Conservation (phyloP, 495 filamentous ascomycete species). For the Neurospora africana region DNA sequence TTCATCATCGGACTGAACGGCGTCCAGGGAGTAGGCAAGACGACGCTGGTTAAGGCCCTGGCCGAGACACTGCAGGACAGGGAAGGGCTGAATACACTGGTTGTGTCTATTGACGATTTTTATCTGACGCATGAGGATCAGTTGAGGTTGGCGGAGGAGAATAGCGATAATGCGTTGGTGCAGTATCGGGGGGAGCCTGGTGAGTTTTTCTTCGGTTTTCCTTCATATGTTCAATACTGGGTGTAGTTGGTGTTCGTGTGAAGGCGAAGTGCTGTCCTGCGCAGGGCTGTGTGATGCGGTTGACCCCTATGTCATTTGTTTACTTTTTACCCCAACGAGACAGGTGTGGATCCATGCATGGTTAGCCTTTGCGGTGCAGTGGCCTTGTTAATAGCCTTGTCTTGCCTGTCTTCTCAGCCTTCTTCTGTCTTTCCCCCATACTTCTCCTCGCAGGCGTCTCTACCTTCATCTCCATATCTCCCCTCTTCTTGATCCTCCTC, state of each 20-base stretch:
- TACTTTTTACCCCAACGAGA: not conserved
- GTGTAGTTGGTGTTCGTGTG: not conserved
- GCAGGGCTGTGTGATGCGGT: not conserved
- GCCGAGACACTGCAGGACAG: conserved; percentile 53
- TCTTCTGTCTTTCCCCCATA: not conserved
- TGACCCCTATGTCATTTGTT: not conserved
- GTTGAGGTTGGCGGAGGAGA: conserved; percentile 48
- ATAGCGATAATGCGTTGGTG: conserved; percentile 64
- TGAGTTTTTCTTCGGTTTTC: conserved; percentile 7
- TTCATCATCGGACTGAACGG: conserved; percentile 55
- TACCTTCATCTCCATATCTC: not conserved
- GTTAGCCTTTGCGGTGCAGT: not conserved
- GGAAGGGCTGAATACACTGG: conserved; percentile 59
- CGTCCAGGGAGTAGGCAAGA: conserved; percentile 85
- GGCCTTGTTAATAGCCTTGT: not conserved
- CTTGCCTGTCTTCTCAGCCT: not conserved
- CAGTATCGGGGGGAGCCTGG: conserved; percentile 75
- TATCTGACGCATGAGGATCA: conserved; percentile 71
- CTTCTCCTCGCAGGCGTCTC: not conserved
- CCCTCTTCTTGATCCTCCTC: not conserved
- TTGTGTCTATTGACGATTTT: conserved; percentile 84
- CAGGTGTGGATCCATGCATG: not conserved
- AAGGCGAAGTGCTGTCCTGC: not conserved
- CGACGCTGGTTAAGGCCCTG: conserved; percentile 68
- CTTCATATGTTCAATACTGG: not conserved